Base-by-base conservation (phyloP, 1,284 basidiomycete species). In the Calocybe gambosa region DNA sequence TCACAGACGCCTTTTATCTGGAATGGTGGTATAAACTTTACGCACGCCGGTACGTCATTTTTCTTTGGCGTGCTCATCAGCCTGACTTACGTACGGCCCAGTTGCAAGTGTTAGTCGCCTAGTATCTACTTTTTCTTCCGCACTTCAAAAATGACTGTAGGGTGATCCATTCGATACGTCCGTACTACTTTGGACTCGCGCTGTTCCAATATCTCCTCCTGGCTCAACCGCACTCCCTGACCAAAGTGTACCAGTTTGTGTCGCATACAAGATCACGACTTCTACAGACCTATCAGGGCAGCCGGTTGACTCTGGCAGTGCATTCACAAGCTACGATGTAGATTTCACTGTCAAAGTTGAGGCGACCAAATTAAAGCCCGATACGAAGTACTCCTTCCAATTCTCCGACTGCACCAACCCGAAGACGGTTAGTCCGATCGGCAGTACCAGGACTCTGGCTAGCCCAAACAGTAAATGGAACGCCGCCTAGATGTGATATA, bases 331-430 rank as follows among this genome's bases (percentile, higher is more conserved):
- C 44, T 77, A 75, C 50, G 81, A 84, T 52, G 78, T 85, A 34
- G 80, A 81, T 59, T 85, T 70, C 55, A 80, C 79, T 1, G 67
- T 80, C 56, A 85, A 85, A 61, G 76, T 83, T 16, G 80, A 83
- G 53, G 78, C 78, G 0, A 71, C 65, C 1, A 66, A 67, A 15
- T 61, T 84, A 20, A 57, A 66, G 39, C 67, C 80, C 0, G 79
- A 81, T 50, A 78, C 75, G 1, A 65, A 70, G 43, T 84, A 82
- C 55, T 81, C 72, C 62, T 84, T 72, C 60, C 72, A 75, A 39
- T 85, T 83, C 54, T 67, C 73, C 5, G 75, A 80, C 50, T 82
- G 80, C 55, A 73, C 75, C 1, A 71, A 77, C 43, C 61, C 70
- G 6, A 53, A 56, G n/a, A 67, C 60, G 3, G 60, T 64, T 18